A percentile compares a stretch with the other conserved stretches of the same genome.
These are phyloP conservation scores for Blastobotrys proliferans DNA, from an alignment of 1,139 yeast genomes.

Conservation along the genomic window DNA sequence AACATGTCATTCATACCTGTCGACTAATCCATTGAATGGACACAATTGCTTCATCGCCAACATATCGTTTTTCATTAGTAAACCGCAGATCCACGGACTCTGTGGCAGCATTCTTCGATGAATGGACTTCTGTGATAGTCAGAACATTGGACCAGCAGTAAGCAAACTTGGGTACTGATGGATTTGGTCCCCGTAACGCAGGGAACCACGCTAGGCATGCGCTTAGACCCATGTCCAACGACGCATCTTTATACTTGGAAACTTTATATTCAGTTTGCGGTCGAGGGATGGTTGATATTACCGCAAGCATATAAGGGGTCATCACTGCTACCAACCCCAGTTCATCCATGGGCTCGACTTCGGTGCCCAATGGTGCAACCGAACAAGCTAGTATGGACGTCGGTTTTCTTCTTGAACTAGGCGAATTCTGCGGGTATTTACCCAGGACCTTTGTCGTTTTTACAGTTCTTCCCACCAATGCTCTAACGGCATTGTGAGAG, in stretches of 20 bases:
- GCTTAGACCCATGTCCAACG: conserved; percentile 36
- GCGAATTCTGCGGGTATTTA: conserved; percentile 33
- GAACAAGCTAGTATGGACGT: conserved; percentile 41
- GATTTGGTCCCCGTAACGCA: conserved; percentile 29
- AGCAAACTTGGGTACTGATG: conserved; percentile 42
- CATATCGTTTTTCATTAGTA: conserved; percentile 46
- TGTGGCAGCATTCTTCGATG: conserved; percentile 40
- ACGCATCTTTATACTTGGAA: conserved; percentile 43
- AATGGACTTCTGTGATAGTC: conserved; percentile 51
- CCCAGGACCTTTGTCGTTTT: conserved; percentile 55
- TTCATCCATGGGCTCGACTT: conserved; percentile 49
- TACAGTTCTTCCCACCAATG: conserved; percentile 48
- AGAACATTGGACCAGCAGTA: conserved; percentile 63
- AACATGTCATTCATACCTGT: conserved; percentile 27
- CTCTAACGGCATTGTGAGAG: conserved; percentile 56
- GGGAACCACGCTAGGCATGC: conserved; percentile 64
- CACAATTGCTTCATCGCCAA: conserved; percentile 45
- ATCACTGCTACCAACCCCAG: conserved; percentile 61
- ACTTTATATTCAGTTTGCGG: conserved; percentile 52
- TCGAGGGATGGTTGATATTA: conserved; percentile 54
- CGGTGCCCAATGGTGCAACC: conserved; percentile 53
- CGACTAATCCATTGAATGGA: conserved; percentile 59
- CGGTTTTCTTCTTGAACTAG: conserved; percentile 22
- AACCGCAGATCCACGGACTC: conserved; percentile 37
- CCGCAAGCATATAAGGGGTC: conserved; percentile 47